phyloP scores from a whole-genome alignment of 352 stramenopile species.

The Globisporangium okanoganense region DNA sequence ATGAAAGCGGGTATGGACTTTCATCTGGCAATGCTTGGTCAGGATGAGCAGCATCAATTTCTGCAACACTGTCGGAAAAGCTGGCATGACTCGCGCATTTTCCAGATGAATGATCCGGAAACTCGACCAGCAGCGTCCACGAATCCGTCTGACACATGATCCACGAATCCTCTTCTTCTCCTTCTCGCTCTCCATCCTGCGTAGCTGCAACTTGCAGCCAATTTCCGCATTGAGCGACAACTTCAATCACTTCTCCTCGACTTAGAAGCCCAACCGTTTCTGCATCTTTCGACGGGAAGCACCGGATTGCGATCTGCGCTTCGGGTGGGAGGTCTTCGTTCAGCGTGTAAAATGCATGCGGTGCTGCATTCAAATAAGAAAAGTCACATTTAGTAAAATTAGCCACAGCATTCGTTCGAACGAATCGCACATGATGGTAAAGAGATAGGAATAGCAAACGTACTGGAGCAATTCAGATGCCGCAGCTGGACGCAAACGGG shows the following conservation, averaged over 20 bases:
- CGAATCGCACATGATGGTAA: too few species aligned
- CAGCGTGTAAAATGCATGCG: conserved; percentile 56
- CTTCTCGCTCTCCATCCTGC: conserved; percentile 4
- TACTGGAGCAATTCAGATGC: conserved; percentile 47
- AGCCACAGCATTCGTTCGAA: too few species aligned
- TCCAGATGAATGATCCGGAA: conserved; percentile 20
- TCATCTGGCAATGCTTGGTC: not conserved
- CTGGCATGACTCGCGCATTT: conserved; percentile 13
- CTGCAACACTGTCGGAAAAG: not conserved
- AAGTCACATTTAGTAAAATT: conserved; percentile 8
- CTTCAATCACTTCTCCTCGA: conserved; percentile 52
- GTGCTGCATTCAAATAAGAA: conserved; percentile 17
- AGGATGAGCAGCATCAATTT: not conserved
- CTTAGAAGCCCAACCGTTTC: conserved; percentile 51
- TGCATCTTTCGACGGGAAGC: conserved; percentile 57
- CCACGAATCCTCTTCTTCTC: conserved; percentile 31
- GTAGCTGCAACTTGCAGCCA: conserved; percentile 47
- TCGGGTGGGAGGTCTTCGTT: conserved; percentile 50
- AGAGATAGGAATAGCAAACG: too few species aligned
- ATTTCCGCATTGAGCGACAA: conserved; percentile 32
- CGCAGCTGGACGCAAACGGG: conserved; percentile 37
- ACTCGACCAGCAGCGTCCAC: conserved; percentile 44
- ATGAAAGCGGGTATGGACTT: not conserved
- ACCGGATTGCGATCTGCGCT: conserved; percentile 63
- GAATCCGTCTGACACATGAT: conserved; percentile 67